Evolutionary conservation across 2,329 filamentous ascomycete species (phyloP).

Genomic region (Fusarium keratoplasticum): DNA sequence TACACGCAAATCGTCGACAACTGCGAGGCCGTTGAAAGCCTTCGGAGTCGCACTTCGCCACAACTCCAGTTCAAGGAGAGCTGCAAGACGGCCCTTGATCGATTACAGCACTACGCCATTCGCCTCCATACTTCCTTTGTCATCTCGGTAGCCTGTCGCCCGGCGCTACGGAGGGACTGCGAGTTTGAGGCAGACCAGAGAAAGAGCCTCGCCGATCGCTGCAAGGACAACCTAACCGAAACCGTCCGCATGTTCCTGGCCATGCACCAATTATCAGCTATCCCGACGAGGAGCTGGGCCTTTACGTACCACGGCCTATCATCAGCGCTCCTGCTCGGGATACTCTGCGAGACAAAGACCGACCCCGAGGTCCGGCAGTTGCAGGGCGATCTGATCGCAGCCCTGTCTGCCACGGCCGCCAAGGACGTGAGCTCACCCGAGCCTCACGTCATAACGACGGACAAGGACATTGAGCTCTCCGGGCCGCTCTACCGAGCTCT

Average conservation of each 20-base stretch:
- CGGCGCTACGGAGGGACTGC: constrained; percentile 68
- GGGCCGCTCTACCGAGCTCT: constrained; percentile 72
- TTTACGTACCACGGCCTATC: constrained; percentile 76
- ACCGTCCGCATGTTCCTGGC: constrained; percentile 76
- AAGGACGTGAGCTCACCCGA: constrained; percentile 69
- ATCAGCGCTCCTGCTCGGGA: constrained; percentile 72
- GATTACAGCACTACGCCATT: constrained; percentile 72
- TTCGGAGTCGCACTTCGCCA: constrained; percentile 60
- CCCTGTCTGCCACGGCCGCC: constrained; percentile 72
- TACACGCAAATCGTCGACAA: constrained; percentile 69
- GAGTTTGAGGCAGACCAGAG: constrained; percentile 65
- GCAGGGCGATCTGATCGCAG: constrained; percentile 72
- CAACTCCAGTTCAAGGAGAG: constrained; percentile 70
- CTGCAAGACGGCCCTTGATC: constrained; percentile 73
- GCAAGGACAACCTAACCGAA: constrained; percentile 72
- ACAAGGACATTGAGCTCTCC: constrained; percentile 71
- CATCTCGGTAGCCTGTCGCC: constrained; percentile 73
- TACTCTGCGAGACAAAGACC: constrained; percentile 71
- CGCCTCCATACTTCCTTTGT: constrained; percentile 75
- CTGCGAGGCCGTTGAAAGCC: constrained; percentile 65
- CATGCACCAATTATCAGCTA: constrained; percentile 75
- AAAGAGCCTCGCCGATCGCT: constrained; percentile 65
- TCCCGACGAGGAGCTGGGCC: constrained; percentile 75
- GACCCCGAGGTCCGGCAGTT: constrained; percentile 73
- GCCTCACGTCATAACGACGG: constrained; percentile 64